Evolutionary conservation across 352 stramenopile species (phyloP), one percentile per base, ranked within the genome.

Genomic region (Phytophthora colocasiae): DNA sequence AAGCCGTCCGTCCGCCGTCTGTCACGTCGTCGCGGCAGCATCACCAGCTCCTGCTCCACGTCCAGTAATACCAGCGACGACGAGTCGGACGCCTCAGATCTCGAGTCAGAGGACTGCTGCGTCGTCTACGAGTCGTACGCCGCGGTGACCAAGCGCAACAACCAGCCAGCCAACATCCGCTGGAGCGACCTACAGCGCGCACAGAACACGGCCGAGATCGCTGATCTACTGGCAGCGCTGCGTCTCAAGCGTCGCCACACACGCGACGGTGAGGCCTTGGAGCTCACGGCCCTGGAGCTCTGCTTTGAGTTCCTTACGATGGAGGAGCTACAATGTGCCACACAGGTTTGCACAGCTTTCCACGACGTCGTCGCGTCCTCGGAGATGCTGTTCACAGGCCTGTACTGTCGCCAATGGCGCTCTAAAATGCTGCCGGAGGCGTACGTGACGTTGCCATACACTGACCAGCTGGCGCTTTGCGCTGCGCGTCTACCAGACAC

Each of bases 121-220:
- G 57, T 91, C 47, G 77, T 75, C 15, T 94, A 92, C 75, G 83
- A 90, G 66, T 91, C 81, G 17, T 94, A 92, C 69, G 85, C 82
- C 5, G 83, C 85, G 29, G 83, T 92, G 24, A 63, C 82, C 17
- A 80, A 82, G 44, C 83, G 83, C 62, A 72, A 61, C 45, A 66
- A 59, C 26, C 68, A 74, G 8, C 65, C 78, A 1, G 60, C 36
- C 10, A 71, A 75, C 22, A 73, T 93, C 19, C 83, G 81, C 51
- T 93, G 85, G 85, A 86, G 82, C 64, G 81, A 93, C 69, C 69
- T 93, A 24, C 78, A 88, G 43, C 79, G 70, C 52, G 71, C 73
- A 41, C 70, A 55, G 41, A 48, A 58, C 34, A 36, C 61, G 4
- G 27, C 19, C 12, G 53, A 73, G 17, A 40, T 70, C 36, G 39